phyloP scores from a whole-genome alignment of 208 protist genomes.

The Leishmania turanica region DNA sequence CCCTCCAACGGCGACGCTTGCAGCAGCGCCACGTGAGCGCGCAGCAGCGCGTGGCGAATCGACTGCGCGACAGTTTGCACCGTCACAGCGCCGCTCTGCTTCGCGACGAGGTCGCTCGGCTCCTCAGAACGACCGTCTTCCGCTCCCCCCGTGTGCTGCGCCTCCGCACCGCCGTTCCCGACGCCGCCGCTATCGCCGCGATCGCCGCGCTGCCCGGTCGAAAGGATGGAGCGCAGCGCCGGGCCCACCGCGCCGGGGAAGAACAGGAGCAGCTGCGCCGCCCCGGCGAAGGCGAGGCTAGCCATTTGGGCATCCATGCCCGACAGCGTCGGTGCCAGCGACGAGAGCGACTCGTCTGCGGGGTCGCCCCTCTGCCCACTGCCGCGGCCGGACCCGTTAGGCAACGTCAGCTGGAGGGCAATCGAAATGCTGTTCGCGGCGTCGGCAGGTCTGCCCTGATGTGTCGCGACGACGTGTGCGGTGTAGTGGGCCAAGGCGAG shows the following conservation, averaged over 20 bases:
- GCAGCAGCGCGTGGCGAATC: constrained; percentile 58
- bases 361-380: neutral
- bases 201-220: constrained; percentile 4
- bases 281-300: constrained; percentile 55
- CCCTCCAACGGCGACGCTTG: constrained; percentile 39
- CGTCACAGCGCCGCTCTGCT: constrained; percentile 21
- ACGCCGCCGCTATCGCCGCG: neutral
- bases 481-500: constrained; percentile 80
- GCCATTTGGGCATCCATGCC: constrained; percentile 37
- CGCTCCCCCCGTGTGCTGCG: constrained; percentile 2
- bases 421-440: constrained; percentile 84
- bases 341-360: constrained; percentile 2
- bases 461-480: constrained; percentile 57
- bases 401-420: constrained; percentile 59
- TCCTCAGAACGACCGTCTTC: constrained; percentile 1
- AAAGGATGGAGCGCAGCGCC: constrained; percentile 52
- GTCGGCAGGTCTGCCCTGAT: constrained; percentile 48
- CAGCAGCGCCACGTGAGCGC: constrained; percentile 58
- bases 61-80: constrained; percentile 65
- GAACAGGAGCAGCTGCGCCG: constrained; percentile 69
- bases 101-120: neutral
- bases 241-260: constrained; percentile 62
- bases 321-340: neutral
- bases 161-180: neutral
- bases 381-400: neutral